These are phyloP conservation scores for Aspergillus neotritici DNA, from an alignment of 2,329 filamentous ascomycete species.

Conservation along the genomic window DNA sequence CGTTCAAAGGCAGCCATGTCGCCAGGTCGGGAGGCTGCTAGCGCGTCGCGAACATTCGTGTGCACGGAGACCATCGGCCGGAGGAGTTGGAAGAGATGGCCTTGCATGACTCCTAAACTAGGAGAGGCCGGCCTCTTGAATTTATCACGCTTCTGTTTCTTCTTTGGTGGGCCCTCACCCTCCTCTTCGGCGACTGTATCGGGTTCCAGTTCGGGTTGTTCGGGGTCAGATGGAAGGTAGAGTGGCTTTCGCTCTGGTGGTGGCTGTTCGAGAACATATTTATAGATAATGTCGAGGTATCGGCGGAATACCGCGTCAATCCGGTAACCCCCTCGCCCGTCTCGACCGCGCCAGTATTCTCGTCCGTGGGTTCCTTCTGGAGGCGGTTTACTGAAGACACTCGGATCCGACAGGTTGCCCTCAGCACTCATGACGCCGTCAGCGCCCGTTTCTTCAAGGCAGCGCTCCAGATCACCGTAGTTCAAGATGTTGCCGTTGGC, in stretches of 20 bases:
- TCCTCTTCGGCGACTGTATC: constrained; percentile 29
- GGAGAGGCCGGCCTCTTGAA: constrained; percentile 46
- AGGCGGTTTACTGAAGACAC: constrained; percentile 70
- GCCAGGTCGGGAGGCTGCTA: constrained; percentile 63
- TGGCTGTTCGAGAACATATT: constrained; percentile 64
- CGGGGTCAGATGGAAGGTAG: constrained; percentile 58
- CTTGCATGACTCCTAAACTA: constrained; percentile 77
- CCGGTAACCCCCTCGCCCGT: constrained; percentile 77
- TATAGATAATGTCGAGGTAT: constrained; percentile 86
- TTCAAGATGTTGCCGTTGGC: constrained; percentile 93
- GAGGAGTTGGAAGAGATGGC: constrained; percentile 88
- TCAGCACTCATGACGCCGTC: constrained; percentile 96
- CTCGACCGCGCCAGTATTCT: constrained; percentile 79
- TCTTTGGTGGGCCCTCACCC: constrained; percentile 45
- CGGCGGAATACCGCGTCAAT: constrained; percentile 81
- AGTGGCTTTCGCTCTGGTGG: constrained; percentile 62
- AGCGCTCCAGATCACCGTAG: constrained; percentile 68
- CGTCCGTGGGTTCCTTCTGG: constrained; percentile 58
- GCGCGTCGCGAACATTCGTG: constrained; percentile 76
- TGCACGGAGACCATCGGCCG: constrained; percentile 74
- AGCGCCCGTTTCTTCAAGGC: constrained; percentile 75
- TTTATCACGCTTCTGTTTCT: constrained; percentile 44
- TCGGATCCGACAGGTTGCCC: constrained; percentile 86
- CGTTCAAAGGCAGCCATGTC: constrained; percentile 73
- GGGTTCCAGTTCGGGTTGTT: constrained; percentile 16